These are phyloP conservation scores for Achaetomiella virescens DNA, from an alignment of 495 filamentous ascomycete species.

Conservation along the genomic window DNA sequence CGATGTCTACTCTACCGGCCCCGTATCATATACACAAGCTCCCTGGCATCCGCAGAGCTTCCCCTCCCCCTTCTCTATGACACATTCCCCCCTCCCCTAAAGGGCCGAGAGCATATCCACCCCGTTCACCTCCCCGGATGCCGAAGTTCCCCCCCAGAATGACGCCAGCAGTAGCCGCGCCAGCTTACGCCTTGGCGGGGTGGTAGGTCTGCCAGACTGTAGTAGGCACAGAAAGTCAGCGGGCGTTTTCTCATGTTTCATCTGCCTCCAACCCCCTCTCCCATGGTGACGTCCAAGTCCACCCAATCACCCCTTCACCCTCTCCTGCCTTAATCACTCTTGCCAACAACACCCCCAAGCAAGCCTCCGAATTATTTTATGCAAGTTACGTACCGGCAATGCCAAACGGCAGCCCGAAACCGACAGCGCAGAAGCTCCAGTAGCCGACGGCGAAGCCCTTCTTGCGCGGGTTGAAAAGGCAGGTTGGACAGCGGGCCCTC, in stretches of 20 bases:
- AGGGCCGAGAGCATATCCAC: background rate
- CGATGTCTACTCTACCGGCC: conserved; percentile 23
- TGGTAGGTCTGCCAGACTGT: conserved; percentile 86
- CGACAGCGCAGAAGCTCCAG: conserved; percentile 71
- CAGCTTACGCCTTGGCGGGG: conserved; percentile 30
- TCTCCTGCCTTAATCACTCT: background rate
- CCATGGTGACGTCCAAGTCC: too few relatives aligned
- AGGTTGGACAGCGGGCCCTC: conserved; percentile 92
- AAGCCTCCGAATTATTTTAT: background rate
- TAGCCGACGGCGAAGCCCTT: conserved; percentile 75
- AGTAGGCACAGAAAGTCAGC: conserved; percentile 13
- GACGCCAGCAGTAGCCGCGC: background rate
- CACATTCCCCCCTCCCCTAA: background rate
- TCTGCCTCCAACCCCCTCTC: background rate
- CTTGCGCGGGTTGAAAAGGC: conserved; percentile 91
- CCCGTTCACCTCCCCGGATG: background rate
- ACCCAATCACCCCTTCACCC: too few relatives aligned
- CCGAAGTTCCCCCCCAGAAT: background rate
- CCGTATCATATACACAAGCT: conserved; percentile 26
- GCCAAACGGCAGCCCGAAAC: conserved; percentile 74
- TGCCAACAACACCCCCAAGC: background rate
- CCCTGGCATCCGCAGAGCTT: background rate
- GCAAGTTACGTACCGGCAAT: conserved; percentile 66
- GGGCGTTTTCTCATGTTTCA: background rate
- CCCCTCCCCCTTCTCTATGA: background rate